Base-by-base conservation (phyloP, 495 filamentous ascomycete species). In the Letharia columbiana region DNA sequence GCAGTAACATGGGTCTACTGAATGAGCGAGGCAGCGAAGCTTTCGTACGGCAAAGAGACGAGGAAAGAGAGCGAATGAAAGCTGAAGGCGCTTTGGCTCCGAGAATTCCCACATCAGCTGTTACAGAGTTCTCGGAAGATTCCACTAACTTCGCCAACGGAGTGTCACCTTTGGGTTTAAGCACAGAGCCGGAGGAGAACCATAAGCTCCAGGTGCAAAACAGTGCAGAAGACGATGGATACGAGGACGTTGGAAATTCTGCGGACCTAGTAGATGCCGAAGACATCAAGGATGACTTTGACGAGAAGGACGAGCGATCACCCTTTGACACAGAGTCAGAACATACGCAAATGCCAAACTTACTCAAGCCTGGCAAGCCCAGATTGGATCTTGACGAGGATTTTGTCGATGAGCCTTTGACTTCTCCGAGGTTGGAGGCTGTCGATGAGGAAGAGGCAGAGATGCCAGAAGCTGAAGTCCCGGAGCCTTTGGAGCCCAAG, bases 1-100 rank as follows among this genome's bases (percentile, higher is more conserved):
- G 94, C 77, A 98, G 95, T 77, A 99, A 99, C 71, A 99, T 99
- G 94, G 91, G 88, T 11, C 80, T 99, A 59, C 79, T 99, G 63
- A 99, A 99, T 71, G 92, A 98, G 75, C 80, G 86, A 20, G 95
- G 95, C 33, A 92, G 91, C 41, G 94, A 99, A 71, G 85, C 89
- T 59, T 89, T 95, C 68, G 89, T 97, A 42, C 87, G 81, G 69
- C 81, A 87, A 52, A 83, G 95, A 62, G 91, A 99, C 74, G 78
- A 81, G 15, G 92, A 96, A 69, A 86, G 94, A 37, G 90, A 92
- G 66, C 82, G 83, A 45, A 77, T 97, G 65, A 86, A 89, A 64
- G 82, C 80, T 5, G 89, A 92, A 68, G 91, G 90, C 12, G 72
- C 70, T 20, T 79, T 82, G 63, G 64, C 73, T 42, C 69, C 76